phyloP scores from a whole-genome alignment of 306 rosid genomes.

The Herpetospermum pedunculosum region DNA sequence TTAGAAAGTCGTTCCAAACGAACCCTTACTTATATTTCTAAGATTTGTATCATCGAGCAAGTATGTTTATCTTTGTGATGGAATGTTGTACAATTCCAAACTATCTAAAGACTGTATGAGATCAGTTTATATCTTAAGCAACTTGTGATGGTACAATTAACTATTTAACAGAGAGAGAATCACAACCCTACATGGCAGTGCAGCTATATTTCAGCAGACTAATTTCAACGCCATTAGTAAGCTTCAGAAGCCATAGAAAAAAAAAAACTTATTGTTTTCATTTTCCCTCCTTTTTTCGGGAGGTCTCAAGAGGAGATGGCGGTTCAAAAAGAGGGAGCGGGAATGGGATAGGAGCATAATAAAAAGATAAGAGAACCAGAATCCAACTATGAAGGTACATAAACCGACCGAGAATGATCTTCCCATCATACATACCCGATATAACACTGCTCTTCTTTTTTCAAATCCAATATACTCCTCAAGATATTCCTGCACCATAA shows the following conservation, averaged over 20 bases:
- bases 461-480: conserved; percentile 65
- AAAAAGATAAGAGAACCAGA: background rate
- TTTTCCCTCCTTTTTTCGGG: background rate
- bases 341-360: background rate
- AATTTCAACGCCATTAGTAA: background rate
- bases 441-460: conserved; percentile 58
- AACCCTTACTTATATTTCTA: no score
- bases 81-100: background rate
- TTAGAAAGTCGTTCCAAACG: no score
- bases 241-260: background rate
- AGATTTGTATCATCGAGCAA: background rate
- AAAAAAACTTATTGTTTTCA: background rate
- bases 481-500: conserved; percentile 70
- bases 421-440: conserved; percentile 41
- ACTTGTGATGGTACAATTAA: background rate
- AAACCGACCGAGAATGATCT: background rate
- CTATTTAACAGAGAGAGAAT: background rate
- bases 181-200: background rate
- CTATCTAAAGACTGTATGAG: background rate
- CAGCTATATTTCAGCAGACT: background rate
- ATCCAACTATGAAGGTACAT: background rate
- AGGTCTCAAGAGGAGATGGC: background rate
- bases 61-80: background rate
- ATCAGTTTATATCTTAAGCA: background rate
- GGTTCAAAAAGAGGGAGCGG: background rate